phyloP scores from a whole-genome alignment of 1,284 basidiomycete species.

The Inonotus hispidus region DNA sequence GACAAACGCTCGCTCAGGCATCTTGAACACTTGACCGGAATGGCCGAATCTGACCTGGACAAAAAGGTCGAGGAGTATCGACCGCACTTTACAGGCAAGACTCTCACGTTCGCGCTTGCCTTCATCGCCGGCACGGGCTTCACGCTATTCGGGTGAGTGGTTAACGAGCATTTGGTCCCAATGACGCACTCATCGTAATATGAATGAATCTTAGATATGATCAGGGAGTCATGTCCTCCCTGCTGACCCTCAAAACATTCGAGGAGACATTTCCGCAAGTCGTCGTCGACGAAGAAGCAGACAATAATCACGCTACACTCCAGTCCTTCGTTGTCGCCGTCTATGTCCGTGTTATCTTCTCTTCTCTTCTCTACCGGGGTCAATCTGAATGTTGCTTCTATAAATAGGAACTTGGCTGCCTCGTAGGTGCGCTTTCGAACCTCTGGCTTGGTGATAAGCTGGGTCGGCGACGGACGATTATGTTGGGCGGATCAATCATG shows the following conservation, averaged over 20 bases:
- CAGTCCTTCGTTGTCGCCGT: conserved; percentile 52
- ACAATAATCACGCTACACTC: conserved; percentile 44
- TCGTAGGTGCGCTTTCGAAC: conserved; percentile 46
- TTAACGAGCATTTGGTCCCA: not conserved
- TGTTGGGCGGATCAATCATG: conserved; percentile 51
- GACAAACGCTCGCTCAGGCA: conserved; percentile 11
- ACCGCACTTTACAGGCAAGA: conserved; percentile 36
- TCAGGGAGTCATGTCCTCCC: conserved; percentile 60
- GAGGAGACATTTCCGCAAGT: conserved; percentile 47
- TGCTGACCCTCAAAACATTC: conserved; percentile 46
- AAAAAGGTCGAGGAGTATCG: conserved; percentile 20
- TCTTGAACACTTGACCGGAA: conserved; percentile 15
- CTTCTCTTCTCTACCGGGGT: not conserved
- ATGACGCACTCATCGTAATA: not conserved
- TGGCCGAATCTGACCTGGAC: conserved; percentile 2
- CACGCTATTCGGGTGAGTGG: conserved; percentile 49
- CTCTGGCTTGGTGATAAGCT: conserved; percentile 51
- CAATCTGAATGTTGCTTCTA: not conserved
- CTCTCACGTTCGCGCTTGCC: conserved; percentile 40
- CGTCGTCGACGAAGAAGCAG: conserved; percentile 27
- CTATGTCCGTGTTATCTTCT: conserved; percentile 36
- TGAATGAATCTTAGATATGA: conserved; percentile 42
- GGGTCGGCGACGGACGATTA: conserved; percentile 48
- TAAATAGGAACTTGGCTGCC: conserved; percentile 46
- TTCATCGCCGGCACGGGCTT: conserved; percentile 52